phyloP scores from a whole-genome alignment of 1,284 basidiomycete species.

The Golubevia pallescens region DNA sequence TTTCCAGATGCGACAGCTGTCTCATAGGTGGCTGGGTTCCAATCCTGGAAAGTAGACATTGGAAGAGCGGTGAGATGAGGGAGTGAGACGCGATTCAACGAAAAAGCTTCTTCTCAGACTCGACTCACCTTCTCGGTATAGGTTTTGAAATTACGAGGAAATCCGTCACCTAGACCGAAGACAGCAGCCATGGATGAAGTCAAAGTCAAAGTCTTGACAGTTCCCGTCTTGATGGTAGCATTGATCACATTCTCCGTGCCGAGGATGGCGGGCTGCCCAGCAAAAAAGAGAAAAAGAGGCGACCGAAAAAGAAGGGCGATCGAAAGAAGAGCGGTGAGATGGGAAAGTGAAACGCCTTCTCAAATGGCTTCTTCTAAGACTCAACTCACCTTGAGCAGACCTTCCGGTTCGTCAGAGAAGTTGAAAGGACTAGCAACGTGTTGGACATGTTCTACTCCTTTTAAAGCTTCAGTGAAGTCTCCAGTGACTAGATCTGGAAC shows the following conservation, averaged over 20 bases:
- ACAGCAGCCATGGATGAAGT: slow-evolving; percentile 1
- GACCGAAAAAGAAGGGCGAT: too few relatives aligned
- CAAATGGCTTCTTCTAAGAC: too few relatives aligned
- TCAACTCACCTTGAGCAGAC: not conserved
- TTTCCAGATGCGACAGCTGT: not conserved
- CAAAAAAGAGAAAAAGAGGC: too few relatives aligned
- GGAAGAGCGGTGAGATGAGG: too few relatives aligned
- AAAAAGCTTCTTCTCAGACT: too few relatives aligned
- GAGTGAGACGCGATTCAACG: too few relatives aligned
- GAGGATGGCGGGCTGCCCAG: slow-evolving; percentile 1
- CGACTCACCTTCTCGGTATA: too few relatives aligned
- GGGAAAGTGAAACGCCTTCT: too few relatives aligned
- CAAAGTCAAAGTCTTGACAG: slow-evolving; percentile 3
- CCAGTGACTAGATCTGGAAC: too few relatives aligned
- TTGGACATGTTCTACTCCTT: slow-evolving; percentile 43
- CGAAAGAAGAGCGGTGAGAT: too few relatives aligned
- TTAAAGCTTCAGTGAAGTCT: slow-evolving; percentile 45
- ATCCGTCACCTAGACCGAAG: not conserved
- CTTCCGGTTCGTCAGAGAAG: slow-evolving; percentile 2
- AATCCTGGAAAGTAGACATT: slow-evolving; percentile 2
- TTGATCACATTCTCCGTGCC: slow-evolving; percentile 5
- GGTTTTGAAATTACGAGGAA: too few relatives aligned
- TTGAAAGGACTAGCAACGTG: slow-evolving; percentile 53
- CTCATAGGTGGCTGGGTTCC: slow-evolving; percentile 8
- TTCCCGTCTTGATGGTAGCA: slow-evolving; percentile 1